Base-by-base conservation (phyloP, 768 basidiomycete genomes). In the Leccinum incarnatum region DNA sequence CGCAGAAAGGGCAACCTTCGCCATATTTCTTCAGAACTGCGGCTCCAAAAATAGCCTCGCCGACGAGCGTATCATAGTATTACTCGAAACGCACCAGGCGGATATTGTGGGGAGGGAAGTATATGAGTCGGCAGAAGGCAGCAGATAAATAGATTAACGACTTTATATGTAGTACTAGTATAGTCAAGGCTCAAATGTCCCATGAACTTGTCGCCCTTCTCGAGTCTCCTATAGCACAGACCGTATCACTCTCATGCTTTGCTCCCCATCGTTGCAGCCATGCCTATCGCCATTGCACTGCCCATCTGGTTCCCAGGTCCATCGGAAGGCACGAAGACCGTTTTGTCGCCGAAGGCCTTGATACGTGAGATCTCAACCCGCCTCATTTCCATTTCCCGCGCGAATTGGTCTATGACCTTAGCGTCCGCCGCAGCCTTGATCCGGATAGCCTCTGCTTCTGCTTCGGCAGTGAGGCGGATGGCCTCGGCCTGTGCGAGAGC, bases 401-500 rank as follows among this genome's bases (percentile, higher is more conserved):
- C 89, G 66, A 87, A 92, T 53, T 63, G 74, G 64, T 91, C 86
- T 19, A 74, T 61, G 17, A 91, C 85, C 34, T 78, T 73, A 4
- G 78, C 75, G 62, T 91, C 89, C 1, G 89, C 89, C 3, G 74
- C 61, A 0, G 88, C 84, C 65, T 83, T 88, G 65, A 84, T 81
- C 40, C 82, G 81, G 49, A 84, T 76, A 0, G 90, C 87, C 61
- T 81, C 80, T 1, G 89, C 87, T 11, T 91, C 89, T 1, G 92
- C 91, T 61, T 88, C 81, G 1, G 89, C 89, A 6, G 83, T 81
- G 60, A 92, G 68, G n/a, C 85, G 80, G 1, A 86, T 91, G 2
- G 90, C 90, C 67, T 91, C 85, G 1, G 91, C 89, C 48, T 86
- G 81, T 1, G 91, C 91, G 63, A 85, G 81, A 4, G 92, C 89